These are phyloP conservation scores for Neurospora sp. DNA, from an alignment of 2,329 filamentous ascomycete genomes.

Conservation along the genomic window DNA sequence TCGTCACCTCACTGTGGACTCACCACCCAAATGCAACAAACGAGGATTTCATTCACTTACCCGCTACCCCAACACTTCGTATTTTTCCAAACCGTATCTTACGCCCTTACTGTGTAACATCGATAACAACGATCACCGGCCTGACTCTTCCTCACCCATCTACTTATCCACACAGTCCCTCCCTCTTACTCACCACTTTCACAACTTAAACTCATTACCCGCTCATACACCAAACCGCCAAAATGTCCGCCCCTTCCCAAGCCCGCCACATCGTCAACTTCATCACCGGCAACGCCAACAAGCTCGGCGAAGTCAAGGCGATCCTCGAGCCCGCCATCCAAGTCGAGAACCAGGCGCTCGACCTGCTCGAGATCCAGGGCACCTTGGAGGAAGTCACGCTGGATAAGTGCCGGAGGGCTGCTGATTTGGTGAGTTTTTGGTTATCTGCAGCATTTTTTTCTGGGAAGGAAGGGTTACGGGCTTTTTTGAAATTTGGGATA, in stretches of 20 bases:
- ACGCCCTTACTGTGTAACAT: background rate
- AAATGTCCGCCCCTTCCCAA: constrained; percentile 16
- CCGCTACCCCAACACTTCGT: background rate
- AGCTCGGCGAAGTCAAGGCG: constrained; percentile 78
- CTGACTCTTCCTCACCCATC: background rate
- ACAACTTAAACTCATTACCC: background rate
- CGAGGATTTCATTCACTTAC: background rate
- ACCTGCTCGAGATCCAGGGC: constrained; percentile 85
- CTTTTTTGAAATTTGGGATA: background rate
- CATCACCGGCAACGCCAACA: constrained; percentile 94
- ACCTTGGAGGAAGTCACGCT: constrained; percentile 82
- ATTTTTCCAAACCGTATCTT: background rate
- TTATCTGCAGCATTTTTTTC: background rate
- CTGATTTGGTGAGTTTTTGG: constrained; percentile 54
- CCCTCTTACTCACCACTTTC: background rate
- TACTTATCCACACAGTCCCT: background rate
- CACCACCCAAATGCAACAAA: background rate
- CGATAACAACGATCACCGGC: background rate
- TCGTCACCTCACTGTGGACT: background rate
- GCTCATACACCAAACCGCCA: constrained; percentile 12
- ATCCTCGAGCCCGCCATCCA: constrained; percentile 70
- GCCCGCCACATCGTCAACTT: constrained; percentile 57
- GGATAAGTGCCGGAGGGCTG: constrained; percentile 79
- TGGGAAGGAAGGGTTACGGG: background rate
- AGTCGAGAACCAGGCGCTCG: constrained; percentile 64